Evolutionary conservation across 306 rosid genomes (phyloP).

Genomic region (Cicer arietinum): DNA sequence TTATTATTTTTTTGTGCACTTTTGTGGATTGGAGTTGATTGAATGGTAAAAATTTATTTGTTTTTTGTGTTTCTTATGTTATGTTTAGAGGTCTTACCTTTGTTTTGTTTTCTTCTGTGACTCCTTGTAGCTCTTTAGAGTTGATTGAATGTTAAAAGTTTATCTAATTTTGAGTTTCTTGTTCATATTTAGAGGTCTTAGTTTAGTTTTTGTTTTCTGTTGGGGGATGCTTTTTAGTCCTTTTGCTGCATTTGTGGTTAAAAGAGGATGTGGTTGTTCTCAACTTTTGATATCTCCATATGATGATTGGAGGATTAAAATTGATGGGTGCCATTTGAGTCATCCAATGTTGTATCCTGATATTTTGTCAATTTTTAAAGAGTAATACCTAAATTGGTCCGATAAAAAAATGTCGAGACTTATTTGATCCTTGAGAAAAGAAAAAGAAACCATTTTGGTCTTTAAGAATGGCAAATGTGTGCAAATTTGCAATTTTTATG

Average conservation of each 20-base stretch:
- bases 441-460: background rate
- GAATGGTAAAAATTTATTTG: background rate
- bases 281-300: background rate
- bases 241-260: slow-evolving; percentile 1
- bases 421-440: background rate
- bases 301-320: background rate
- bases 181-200: background rate
- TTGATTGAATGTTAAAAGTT: background rate
- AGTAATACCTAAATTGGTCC: background rate
- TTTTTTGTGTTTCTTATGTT: slow-evolving; percentile 4
- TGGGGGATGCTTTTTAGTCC: background rate
- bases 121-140: slow-evolving; percentile 11
- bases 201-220: background rate
- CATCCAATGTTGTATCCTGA: background rate
- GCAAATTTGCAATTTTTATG: background rate
- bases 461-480: background rate
- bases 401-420: background rate
- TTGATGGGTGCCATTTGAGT: slow-evolving; percentile 1
- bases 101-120: background rate
- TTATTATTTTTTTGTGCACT: background rate
- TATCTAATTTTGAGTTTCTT: slow-evolving; percentile 1
- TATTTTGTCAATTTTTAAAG: background rate
- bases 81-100: background rate
- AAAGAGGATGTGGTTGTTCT: background rate
- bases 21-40: background rate